Percentiles rank a stretch among this genome's conserved stretches.
Conservation (phyloP, 495 filamentous ascomycete genomes). For the Xylaria curta region DNA sequence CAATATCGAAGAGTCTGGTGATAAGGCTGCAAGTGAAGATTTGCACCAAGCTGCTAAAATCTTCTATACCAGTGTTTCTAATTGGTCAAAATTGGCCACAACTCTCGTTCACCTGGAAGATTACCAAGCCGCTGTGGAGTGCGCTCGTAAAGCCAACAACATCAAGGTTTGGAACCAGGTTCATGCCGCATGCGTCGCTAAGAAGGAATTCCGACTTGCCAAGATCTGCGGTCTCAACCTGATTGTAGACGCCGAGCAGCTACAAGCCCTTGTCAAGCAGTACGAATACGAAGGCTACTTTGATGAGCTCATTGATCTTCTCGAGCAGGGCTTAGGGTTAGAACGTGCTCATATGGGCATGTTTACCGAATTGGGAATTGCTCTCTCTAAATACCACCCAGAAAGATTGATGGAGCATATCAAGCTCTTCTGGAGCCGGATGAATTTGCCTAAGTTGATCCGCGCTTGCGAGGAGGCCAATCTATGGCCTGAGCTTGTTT, state of each 20-base stretch:
- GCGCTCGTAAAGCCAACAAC: slow-evolving; percentile 98
- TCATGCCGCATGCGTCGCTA: slow-evolving; percentile 93
- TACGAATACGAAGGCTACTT: slow-evolving; percentile 99
- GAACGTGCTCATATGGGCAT: slow-evolving; percentile 85
- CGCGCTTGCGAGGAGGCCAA: slow-evolving; percentile 93
- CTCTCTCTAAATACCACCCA: slow-evolving; percentile 94
- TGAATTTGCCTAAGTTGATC: slow-evolving; percentile 99
- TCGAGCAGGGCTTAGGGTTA: slow-evolving; percentile 94
- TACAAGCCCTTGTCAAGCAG: slow-evolving; percentile 90
- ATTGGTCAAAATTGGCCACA: slow-evolving; percentile 99
- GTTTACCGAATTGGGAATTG: slow-evolving; percentile 96
- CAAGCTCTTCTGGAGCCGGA: slow-evolving; percentile 97
- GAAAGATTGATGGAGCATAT: slow-evolving; percentile 98
- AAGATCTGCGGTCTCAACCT: slow-evolving; percentile 99
- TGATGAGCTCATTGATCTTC: slow-evolving; percentile 91
- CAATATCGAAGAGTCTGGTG: slow-evolving; percentile 92
- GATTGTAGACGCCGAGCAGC: slow-evolving; percentile 97
- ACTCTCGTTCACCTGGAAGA: slow-evolving; percentile 95
- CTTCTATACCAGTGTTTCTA: slow-evolving; percentile 97
- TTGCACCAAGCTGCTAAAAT: slow-evolving; percentile 98
- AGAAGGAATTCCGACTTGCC: slow-evolving; percentile 98
- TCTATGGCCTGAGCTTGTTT: slow-evolving; percentile 97
- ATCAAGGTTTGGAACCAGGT: slow-evolving; percentile 99
- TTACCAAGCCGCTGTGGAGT: slow-evolving; percentile 98
- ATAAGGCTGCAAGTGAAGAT: slow-evolving; percentile 96